These are phyloP conservation scores for Ganoderma boninense DNA, from an alignment of 1,284 basidiomycete genomes.

Conservation along the genomic window DNA sequence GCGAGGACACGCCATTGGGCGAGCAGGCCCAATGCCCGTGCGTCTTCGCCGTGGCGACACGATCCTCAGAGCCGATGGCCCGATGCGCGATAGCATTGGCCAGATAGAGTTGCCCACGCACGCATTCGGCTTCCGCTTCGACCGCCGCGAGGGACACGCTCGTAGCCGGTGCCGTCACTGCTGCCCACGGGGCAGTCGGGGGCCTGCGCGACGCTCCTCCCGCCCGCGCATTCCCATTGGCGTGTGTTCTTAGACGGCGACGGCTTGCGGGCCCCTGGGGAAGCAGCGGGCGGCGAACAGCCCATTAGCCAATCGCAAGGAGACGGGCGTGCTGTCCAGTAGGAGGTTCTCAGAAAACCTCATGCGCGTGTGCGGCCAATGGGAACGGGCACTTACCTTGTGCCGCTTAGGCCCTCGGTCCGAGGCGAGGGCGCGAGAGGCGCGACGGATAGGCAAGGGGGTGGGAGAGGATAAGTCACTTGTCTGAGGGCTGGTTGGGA, in stretches of 20 bases:
- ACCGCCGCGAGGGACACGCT: conserved; percentile 5
- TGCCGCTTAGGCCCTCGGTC: conserved; percentile 3
- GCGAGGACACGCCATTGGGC: neutral
- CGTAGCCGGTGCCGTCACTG: conserved; percentile 3
- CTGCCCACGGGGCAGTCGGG: neutral
- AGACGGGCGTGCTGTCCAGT: conserved; percentile 1
- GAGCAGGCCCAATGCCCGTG: neutral
- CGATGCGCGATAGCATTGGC: conserved; percentile 8
- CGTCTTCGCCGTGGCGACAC: neutral
- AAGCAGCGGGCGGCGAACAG: conserved; percentile 12
- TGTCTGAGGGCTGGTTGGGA: neutral
- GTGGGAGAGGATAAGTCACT: conserved; percentile 4
- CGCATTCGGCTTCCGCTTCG: conserved; percentile 5
- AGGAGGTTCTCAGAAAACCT: neutral
- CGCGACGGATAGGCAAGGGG: neutral
- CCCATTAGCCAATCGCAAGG: conserved; percentile 10
- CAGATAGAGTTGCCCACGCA: conserved; percentile 4
- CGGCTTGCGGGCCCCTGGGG: neutral
- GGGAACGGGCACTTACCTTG: neutral
- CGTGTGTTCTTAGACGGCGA: conserved; percentile 5
- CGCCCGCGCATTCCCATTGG: conserved; percentile 5
- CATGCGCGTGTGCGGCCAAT: conserved; percentile 15
- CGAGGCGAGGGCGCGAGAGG: neutral
- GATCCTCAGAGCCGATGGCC: conserved; percentile 5
- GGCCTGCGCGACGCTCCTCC: neutral